Evolutionary conservation across 1,139 yeast species (phyloP).

Genomic region (Pichia sp.): DNA sequence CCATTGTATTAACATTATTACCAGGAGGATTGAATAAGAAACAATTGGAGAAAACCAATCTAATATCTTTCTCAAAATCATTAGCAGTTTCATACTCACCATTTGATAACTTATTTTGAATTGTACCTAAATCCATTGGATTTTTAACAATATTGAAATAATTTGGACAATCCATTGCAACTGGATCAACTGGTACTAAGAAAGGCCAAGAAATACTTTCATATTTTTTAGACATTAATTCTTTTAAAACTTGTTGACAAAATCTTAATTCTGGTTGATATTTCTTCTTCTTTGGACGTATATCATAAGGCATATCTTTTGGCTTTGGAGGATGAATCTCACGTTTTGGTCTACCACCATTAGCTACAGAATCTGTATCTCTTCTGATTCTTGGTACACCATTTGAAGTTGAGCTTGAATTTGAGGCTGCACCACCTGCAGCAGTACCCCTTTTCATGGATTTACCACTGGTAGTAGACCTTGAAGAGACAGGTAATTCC

Average conservation of each 20-base stretch:
- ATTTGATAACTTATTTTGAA: slow-evolving; percentile 70
- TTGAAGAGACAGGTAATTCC: slow-evolving; percentile 38
- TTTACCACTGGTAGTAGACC: slow-evolving; percentile 15
- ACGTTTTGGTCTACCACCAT: slow-evolving; percentile 78
- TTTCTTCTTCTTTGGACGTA: slow-evolving; percentile 87
- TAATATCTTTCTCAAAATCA: slow-evolving; percentile 76
- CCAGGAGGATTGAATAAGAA: slow-evolving; percentile 93
- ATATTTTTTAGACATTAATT: slow-evolving; percentile 74
- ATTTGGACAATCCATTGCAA: slow-evolving; percentile 86
- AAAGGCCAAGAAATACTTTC: slow-evolving; percentile 84
- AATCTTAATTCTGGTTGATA: slow-evolving; percentile 84
- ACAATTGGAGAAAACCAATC: slow-evolving; percentile 81
- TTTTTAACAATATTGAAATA: slow-evolving; percentile 76
- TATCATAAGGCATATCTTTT: slow-evolving; percentile 86
- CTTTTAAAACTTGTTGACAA: slow-evolving; percentile 77
- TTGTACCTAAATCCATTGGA: slow-evolving; percentile 94
- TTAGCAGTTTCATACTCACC: slow-evolving; percentile 87
- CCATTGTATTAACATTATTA: slow-evolving; percentile 92
- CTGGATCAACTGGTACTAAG: slow-evolving; percentile 90
- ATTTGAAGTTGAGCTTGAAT: not conserved
- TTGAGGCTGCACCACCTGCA: not conserved
- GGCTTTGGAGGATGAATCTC: slow-evolving; percentile 96
- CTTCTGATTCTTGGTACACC: slow-evolving; percentile 57
- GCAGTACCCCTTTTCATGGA: slow-evolving; percentile 5
- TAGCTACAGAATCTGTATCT: slow-evolving; percentile 33